Conservation (phyloP, 257 asterid species). For the Ilex asprella region DNA sequence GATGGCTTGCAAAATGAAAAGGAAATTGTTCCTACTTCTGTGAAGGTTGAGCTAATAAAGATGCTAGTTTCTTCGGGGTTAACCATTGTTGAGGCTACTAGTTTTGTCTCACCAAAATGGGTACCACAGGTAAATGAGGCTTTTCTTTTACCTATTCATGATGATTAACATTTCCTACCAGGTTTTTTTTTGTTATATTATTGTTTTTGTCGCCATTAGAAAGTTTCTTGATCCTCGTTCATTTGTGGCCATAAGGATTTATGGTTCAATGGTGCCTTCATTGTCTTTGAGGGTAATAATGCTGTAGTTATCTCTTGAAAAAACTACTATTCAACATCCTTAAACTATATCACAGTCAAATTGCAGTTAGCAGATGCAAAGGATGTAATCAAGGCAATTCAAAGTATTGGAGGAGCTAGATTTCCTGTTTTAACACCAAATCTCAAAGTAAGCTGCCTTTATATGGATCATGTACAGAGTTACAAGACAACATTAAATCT, state of each 20-base stretch:
- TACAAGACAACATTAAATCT: slow-evolving; percentile 1
- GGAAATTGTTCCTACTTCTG: slow-evolving; percentile 66
- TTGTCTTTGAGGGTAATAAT: neutral
- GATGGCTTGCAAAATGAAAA: slow-evolving; percentile 94
- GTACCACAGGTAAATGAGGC: slow-evolving; percentile 67
- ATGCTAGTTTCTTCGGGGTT: slow-evolving; percentile 76
- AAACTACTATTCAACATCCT: neutral
- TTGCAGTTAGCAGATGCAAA: slow-evolving; percentile 83
- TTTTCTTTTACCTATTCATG: neutral
- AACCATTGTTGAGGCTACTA: slow-evolving; percentile 81
- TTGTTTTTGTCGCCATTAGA: neutral
- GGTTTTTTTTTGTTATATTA: neutral
- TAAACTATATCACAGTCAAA: neutral
- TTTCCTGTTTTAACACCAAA: slow-evolving; percentile 91
- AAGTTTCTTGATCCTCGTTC: neutral
- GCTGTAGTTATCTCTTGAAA: neutral
- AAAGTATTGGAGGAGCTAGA: slow-evolving; percentile 40
- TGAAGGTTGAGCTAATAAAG: slow-evolving; percentile 76
- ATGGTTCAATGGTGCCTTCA: neutral
- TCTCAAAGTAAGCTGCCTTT: slow-evolving; percentile 49
- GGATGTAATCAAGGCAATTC: slow-evolving; percentile 71
- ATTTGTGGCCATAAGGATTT: too few relatives aligned
- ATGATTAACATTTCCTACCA: neutral
- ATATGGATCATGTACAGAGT: slow-evolving; percentile 3
- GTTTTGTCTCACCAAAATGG: slow-evolving; percentile 96